These are phyloP conservation scores for Endoconidiophora laricicola DNA, from an alignment of 2,329 filamentous ascomycete species.

Conservation along the genomic window DNA sequence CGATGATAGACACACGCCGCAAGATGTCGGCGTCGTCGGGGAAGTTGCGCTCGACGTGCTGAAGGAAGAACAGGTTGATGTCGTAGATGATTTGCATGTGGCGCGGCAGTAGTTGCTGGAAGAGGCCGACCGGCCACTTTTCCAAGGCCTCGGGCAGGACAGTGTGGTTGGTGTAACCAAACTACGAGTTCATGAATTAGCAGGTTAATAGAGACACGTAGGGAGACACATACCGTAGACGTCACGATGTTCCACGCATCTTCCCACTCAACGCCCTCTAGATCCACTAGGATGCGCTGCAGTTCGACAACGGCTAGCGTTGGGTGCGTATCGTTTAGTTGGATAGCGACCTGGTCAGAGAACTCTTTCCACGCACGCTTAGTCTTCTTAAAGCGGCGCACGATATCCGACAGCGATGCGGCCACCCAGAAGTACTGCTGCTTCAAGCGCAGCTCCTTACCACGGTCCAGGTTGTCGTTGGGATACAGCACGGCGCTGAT, in stretches of 20 bases:
- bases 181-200: slow-evolving; percentile 25
- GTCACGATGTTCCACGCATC: slow-evolving; percentile 73
- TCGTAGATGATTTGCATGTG: slow-evolving; percentile 97
- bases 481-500: slow-evolving; percentile 96
- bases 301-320: slow-evolving; percentile 92
- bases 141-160: slow-evolving; percentile 92
- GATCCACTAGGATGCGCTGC: slow-evolving; percentile 77
- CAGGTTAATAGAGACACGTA: neutral
- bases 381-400: slow-evolving; percentile 95
- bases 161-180: slow-evolving; percentile 97
- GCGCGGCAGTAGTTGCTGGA: slow-evolving; percentile 83
- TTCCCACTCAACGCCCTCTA: slow-evolving; percentile 86
- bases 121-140: slow-evolving; percentile 89
- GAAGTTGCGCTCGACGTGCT: slow-evolving; percentile 76
- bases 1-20: slow-evolving; percentile 81
- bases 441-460: slow-evolving; percentile 93
- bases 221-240: slow-evolving; percentile 35
- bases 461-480: slow-evolving; percentile 90
- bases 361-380: slow-evolving; percentile 85
- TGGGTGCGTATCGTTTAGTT: slow-evolving; percentile 95
- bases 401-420: slow-evolving; percentile 87
- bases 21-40: slow-evolving; percentile 81
- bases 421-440: slow-evolving; percentile 99
- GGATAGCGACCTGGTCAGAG: slow-evolving; percentile 86
- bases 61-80: slow-evolving; percentile 89